phyloP scores from a whole-genome alignment of 768 basidiomycete species.

The Gautieria morchelliformis region DNA sequence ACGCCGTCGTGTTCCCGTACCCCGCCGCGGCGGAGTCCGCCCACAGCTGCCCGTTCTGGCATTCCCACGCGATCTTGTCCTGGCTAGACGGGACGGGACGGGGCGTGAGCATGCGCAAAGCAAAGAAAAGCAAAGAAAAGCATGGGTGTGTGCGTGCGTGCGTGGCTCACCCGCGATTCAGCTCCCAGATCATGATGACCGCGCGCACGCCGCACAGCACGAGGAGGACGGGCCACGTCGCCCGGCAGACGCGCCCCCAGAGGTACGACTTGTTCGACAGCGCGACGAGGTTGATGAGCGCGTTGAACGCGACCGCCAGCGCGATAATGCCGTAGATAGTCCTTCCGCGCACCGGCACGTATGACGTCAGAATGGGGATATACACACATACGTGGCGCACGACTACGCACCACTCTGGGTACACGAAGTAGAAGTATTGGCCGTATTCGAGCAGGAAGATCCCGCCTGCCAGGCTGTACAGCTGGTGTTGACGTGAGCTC shows the following conservation, averaged over 20 bases:
- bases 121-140: no score
- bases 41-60: conserved; percentile 57
- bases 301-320: conserved; percentile 39
- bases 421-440: conserved; percentile 54
- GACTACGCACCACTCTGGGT: conserved; percentile 49
- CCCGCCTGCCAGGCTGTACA: conserved; percentile 58
- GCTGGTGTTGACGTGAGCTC: conserved; percentile 26
- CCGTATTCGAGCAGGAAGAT: conserved; percentile 53
- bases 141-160: neutral
- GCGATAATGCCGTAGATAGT: conserved; percentile 63
- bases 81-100: conserved; percentile 30
- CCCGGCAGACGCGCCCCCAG: conserved; percentile 54
- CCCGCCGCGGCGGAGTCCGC: conserved; percentile 33
- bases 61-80: conserved; percentile 65
- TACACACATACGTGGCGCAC: no score
- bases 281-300: conserved; percentile 46
- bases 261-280: conserved; percentile 62
- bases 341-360: conserved; percentile 26
- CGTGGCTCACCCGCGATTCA: conserved; percentile 57
- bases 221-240: conserved; percentile 65
- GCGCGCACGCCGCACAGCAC: conserved; percentile 54
- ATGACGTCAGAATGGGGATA: neutral
- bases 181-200: conserved; percentile 64
- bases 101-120: neutral
- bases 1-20: conserved; percentile 30